Evolutionary conservation across 805 yeast genomes (phyloP), one percentile per base, ranked within the genome.

Genomic region (Starmerella vitae): DNA sequence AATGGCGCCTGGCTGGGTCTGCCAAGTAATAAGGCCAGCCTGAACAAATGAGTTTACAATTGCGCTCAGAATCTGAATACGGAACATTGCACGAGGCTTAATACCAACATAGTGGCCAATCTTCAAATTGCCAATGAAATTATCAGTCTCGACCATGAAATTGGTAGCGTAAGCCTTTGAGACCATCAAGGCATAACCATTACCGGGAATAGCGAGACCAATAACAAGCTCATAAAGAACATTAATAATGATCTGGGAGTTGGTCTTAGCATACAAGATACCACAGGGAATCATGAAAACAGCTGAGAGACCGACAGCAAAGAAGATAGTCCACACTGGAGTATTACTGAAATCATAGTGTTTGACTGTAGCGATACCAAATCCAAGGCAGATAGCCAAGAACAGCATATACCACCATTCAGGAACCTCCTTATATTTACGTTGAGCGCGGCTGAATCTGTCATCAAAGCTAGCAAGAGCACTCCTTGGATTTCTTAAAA

Each of bases 381-480:
- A 61, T 5, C 58, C 51, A 1, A 72, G 53, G 26, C 76, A 66
- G 2, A 60, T 44, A 15, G 66, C 39, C 24, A 74, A 53, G 13
- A 62, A 44, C 48, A 6, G 76, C 68, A 34, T 70, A 30, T 69
- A 78, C 82, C 84, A 76, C 75, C 76, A 73, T 46, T 74, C 79
- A 1, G 91, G 91, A 18, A 75, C 82, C 47, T 78, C 84, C 28
- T 67, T 67, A 47, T 70, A 69, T 25, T 48, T 45, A 9, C 67
- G 47, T 77, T 75, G 75, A 68, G 74, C 73, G 34, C 61, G 61
- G 42, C 76, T 66, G 49, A 72, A 77, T 2, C 78, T 72, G 48
- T 76, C 81, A 17, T 66, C 51, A 47, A 50, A 60, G 12, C 47
- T 49, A 32, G 37, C 54, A 14, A 58, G 48, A 24, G 64, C 36